Conservation (phyloP, 2,329 filamentous ascomycete genomes). For the Monosporascus sp. region DNA sequence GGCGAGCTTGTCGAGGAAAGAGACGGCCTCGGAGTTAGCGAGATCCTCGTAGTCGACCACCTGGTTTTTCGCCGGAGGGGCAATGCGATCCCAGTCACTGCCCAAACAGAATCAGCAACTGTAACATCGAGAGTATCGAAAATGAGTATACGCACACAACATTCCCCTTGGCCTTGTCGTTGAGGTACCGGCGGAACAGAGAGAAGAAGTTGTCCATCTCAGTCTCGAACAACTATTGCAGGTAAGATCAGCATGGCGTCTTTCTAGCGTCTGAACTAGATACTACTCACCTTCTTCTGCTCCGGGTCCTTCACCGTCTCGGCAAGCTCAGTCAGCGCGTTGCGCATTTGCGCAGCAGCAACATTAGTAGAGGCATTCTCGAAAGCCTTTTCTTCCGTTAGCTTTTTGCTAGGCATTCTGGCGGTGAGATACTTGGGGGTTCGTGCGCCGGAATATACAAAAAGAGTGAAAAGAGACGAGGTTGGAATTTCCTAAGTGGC, state of each 20-base stretch:
- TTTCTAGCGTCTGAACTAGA: neutral
- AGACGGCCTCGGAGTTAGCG: conserved; percentile 81
- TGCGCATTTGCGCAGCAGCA: conserved; percentile 98
- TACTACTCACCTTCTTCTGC: conserved; percentile 67
- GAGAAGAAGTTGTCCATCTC: conserved; percentile 99
- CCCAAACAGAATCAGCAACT: conserved; percentile 13
- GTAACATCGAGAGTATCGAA: conserved; percentile 1
- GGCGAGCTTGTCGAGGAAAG: conserved; percentile 94
- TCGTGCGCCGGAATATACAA: conserved; percentile 2
- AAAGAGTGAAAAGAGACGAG: neutral
- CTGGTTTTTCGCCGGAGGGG: conserved; percentile 85
- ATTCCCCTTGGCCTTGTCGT: conserved; percentile 98
- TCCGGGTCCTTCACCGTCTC: conserved; percentile 82
- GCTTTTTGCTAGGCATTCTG: conserved; percentile 6
- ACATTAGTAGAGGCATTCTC: conserved; percentile 99
- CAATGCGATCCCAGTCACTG: conserved; percentile 95
- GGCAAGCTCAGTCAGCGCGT: conserved; percentile 85
- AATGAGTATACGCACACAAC: conserved; percentile 54
- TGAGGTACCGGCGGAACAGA: conserved; percentile 95
- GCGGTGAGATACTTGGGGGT: neutral
- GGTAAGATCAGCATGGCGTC: conserved; percentile 8
- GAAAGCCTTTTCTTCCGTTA: conserved; percentile 68
- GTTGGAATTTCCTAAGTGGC: neutral
- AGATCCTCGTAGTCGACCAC: conserved; percentile 93
- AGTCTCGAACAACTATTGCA: conserved; percentile 77